Conservation (phyloP, 495 filamentous ascomycete species). For the Hypoxylon perforatum region DNA sequence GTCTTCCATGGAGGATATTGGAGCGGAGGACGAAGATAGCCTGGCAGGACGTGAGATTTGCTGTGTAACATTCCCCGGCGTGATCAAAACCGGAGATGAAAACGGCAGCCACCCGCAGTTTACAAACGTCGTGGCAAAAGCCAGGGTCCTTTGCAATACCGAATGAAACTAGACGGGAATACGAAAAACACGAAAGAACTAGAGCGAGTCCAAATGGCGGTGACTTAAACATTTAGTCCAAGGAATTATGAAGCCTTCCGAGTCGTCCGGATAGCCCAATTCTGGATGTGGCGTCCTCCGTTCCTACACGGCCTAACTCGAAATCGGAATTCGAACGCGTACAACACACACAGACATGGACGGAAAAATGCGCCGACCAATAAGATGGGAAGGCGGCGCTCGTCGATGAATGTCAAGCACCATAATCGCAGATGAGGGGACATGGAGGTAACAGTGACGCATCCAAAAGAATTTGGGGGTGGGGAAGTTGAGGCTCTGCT, state of each 20-base stretch:
- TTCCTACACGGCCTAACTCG: slow-evolving; percentile 25
- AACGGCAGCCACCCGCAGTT: slow-evolving; percentile 63
- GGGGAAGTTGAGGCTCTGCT: slow-evolving; percentile 38
- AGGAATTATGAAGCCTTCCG: slow-evolving; percentile 9
- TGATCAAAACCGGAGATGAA: slow-evolving; percentile 66
- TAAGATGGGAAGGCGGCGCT: slow-evolving; percentile 8
- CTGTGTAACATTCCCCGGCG: slow-evolving; percentile 64
- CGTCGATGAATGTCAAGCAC: slow-evolving; percentile 5
- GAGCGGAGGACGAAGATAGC: slow-evolving; percentile 64
- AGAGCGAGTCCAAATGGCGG: slow-evolving; percentile 24
- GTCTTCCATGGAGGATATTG: slow-evolving; percentile 66
- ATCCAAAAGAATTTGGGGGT: background rate
- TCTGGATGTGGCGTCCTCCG: slow-evolving; percentile 30
- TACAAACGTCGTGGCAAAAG: slow-evolving; percentile 65
- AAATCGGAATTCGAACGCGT: slow-evolving; percentile 28
- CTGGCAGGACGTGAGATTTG: slow-evolving; percentile 57
- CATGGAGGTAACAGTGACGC: background rate
- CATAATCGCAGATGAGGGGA: slow-evolving; percentile 2
- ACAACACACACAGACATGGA: slow-evolving; percentile 15
- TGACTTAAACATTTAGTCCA: slow-evolving; percentile 37
- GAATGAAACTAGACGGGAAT: slow-evolving; percentile 48
- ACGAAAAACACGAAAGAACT: slow-evolving; percentile 2
- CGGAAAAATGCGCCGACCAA: slow-evolving; percentile 24
- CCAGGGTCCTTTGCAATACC: slow-evolving; percentile 62
- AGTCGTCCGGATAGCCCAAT: slow-evolving; percentile 12